Evolutionary conservation across 1,284 basidiomycete genomes (phyloP), one percentile per base, ranked within the genome.

Genomic region (Ceratobasidium sp.): DNA sequence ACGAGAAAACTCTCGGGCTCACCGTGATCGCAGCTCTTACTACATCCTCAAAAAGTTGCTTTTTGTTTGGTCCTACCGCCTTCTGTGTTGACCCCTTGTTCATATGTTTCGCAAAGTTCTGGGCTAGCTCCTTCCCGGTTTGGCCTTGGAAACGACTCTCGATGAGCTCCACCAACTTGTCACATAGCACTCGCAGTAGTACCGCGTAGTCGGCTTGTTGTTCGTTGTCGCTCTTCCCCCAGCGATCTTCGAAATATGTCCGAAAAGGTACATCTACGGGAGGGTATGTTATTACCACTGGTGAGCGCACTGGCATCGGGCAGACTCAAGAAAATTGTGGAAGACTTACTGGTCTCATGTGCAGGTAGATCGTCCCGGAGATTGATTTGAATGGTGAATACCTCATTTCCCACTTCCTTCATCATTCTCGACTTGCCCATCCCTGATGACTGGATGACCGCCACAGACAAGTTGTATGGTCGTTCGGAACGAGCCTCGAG

Each of bases 401-500:
- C 37, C 5, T 17, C 22, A 6, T 65, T 65, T 11, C 9, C 37
- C 22, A 25, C 62, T 46, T 65, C 29, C 8, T 44, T 37, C 17
- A 65, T 7, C 62, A 65, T 65, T 40, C 62, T 43, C 17, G 62
- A 65, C n/a, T 65, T 65, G 62, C 62, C 62, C 34, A 37, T 65
- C 15, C 62, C 62, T 13, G 62, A 65, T 13, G 62, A 65, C 62
- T 65, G 62, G n/a, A 65, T n/a, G 62, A 65, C 62, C 11, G 62
- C 6, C 9, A 65, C 44, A 19, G 62, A 43, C 37, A 32, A 65
- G 17, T 65, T 65, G 22, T 65, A 65, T n/a, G 62, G 11, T 7
- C 17, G 34, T 25, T 65, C 2, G 9, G 62, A 17, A 54, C 8
- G 9, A 54, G n/a, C n/a, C 5, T 5, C 11, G 9, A 15, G 46